phyloP scores from a whole-genome alignment of 176 grass and related monocot species.

The Triticum timopheevii region DNA sequence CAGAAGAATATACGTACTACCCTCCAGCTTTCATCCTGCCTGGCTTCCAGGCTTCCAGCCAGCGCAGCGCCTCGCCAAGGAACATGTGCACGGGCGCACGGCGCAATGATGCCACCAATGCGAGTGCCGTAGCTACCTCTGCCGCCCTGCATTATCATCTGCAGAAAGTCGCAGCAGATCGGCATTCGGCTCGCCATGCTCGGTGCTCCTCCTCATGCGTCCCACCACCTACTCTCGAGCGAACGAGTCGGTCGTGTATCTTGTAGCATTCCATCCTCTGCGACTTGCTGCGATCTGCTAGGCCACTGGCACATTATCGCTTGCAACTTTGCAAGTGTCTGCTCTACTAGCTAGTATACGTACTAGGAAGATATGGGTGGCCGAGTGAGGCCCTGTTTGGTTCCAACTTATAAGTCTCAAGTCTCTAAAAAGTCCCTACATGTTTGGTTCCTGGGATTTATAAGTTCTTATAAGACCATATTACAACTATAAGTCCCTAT shows the following conservation, averaged over 20 bases:
- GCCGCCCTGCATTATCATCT: not conserved
- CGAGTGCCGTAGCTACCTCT: not conserved
- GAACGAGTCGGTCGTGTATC: not conserved
- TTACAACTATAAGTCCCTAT: too few species aligned
- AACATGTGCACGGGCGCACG: too few species aligned
- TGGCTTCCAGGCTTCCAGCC: not conserved
- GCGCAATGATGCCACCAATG: not conserved
- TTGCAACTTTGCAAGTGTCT: not conserved
- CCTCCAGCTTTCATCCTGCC: not conserved
- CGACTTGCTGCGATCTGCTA: not conserved
- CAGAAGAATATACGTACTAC: not conserved
- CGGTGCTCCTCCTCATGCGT: not conserved
- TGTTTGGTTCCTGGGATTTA: too few species aligned
- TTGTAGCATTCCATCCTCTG: not conserved
- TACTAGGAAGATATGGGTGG: not conserved
- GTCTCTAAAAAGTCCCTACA: too few species aligned
- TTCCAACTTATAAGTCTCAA: too few species aligned
- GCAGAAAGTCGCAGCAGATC: not conserved
- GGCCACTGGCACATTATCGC: not conserved
- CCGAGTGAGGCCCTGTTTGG: too few species aligned
- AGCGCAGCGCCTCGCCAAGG: not conserved
- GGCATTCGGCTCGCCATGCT: not conserved
- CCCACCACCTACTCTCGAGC: too few species aligned
- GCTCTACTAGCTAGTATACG: not conserved
- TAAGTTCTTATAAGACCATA: too few species aligned